These are phyloP conservation scores for Globisporangium rhizosaccharum DNA, from an alignment of 352 stramenopile species.

Conservation along the genomic window DNA sequence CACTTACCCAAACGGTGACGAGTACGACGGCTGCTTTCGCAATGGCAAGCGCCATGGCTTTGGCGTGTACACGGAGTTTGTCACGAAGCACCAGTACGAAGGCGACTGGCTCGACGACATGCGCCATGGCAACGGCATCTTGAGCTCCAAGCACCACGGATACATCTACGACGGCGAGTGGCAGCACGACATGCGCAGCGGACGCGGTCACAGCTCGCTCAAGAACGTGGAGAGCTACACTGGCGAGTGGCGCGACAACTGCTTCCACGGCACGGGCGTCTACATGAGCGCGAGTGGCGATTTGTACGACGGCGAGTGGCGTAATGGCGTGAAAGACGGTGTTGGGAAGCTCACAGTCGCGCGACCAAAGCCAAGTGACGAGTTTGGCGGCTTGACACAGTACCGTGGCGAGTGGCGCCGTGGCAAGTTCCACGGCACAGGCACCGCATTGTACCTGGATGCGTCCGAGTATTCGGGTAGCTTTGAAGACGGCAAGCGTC, in stretches of 20 bases:
- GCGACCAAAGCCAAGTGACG: constrained; percentile 15
- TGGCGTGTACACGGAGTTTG: constrained; percentile 68
- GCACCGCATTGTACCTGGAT: constrained; percentile 81
- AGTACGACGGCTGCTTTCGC: constrained; percentile 72
- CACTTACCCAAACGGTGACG: constrained; percentile 66
- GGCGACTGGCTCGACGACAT: constrained; percentile 61
- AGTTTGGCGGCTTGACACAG: constrained; percentile 45
- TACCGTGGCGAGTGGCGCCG: constrained; percentile 64
- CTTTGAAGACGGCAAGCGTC: constrained; percentile 66
- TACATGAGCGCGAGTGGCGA: constrained; percentile 58
- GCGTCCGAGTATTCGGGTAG: constrained; percentile 86
- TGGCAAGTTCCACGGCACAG: constrained; percentile 65
- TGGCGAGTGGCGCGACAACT: constrained; percentile 56
- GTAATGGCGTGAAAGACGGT: constrained; percentile 40
- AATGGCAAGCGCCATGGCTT: constrained; percentile 63
- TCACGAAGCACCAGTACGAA: constrained; percentile 76
- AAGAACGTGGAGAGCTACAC: constrained; percentile 71
- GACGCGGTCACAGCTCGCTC: constrained; percentile 64
- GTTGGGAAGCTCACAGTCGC: constrained; percentile 52
- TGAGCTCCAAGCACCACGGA: constrained; percentile 51
- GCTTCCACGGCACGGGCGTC: constrained; percentile 57
- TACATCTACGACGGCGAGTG: constrained; percentile 83
- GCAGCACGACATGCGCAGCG: constrained; percentile 59
- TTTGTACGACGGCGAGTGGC: constrained; percentile 71
- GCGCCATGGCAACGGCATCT: constrained; percentile 63